phyloP scores from a whole-genome alignment of 1,139 yeast genomes.

The Saccharomyces hybrid region DNA sequence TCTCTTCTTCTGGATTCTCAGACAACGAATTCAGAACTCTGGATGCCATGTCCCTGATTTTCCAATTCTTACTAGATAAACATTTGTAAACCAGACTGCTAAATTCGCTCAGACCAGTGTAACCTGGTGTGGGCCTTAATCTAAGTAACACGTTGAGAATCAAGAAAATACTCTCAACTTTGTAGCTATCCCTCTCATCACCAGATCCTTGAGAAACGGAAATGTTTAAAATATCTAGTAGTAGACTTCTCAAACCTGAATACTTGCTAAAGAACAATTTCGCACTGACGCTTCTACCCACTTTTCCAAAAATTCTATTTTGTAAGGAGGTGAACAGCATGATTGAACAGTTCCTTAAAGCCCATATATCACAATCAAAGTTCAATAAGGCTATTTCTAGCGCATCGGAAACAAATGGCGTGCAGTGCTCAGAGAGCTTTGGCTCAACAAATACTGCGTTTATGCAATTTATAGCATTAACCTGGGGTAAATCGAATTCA shows the following conservation, averaged over 20 bases:
- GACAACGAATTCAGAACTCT: constrained; percentile 53
- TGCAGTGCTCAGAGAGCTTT: constrained; percentile 47
- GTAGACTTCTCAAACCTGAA: constrained; percentile 43
- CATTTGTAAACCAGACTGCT: constrained; percentile 41
- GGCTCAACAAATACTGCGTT: constrained; percentile 68
- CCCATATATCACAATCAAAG: constrained; percentile 68
- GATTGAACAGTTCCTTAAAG: constrained; percentile 83
- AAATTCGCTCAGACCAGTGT: constrained; percentile 46
- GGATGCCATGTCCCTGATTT: constrained; percentile 80
- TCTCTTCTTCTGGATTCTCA: constrained; percentile 28
- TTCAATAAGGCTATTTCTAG: constrained; percentile 53
- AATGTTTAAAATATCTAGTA: constrained; percentile 40
- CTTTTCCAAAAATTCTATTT: constrained; percentile 66
- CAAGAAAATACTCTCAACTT: constrained; percentile 61
- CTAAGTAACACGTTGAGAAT: constrained; percentile 65
- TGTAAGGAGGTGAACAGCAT: constrained; percentile 86
- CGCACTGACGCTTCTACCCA: constrained; percentile 45
- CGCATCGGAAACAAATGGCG: constrained; percentile 48
- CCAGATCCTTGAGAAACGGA: constrained; percentile 31
- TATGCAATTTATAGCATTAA: constrained; percentile 85
- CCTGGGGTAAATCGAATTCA: constrained; percentile 75
- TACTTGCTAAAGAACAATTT: constrained; percentile 62
- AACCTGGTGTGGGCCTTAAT: constrained; percentile 54
- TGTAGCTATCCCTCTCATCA: constrained; percentile 2
- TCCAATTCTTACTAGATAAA: constrained; percentile 57